These are phyloP conservation scores for Scleroderma bovista DNA, from an alignment of 768 basidiomycete species.

Conservation along the genomic window DNA sequence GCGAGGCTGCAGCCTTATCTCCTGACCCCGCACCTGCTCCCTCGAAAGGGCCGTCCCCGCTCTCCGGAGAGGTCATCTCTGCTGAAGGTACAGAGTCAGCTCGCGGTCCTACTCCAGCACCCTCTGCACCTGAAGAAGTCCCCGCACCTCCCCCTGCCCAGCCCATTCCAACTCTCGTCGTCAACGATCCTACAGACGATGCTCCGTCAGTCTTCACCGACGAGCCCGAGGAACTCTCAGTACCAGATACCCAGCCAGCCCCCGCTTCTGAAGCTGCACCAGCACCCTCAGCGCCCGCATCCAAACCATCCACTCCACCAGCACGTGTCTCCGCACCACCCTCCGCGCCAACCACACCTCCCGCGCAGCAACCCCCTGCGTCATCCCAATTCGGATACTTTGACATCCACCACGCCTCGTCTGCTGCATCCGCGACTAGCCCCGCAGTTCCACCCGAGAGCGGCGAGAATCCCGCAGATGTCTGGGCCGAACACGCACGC, in stretches of 20 bases:
- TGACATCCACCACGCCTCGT: conserved; percentile 21
- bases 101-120: conserved; percentile 11
- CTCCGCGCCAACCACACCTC: conserved; percentile 12
- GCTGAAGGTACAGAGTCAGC: conserved; percentile 12
- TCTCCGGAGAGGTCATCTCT: conserved; percentile 28
- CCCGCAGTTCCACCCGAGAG: too few relatives aligned
- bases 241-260: conserved; percentile 3
- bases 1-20: conserved; percentile 44
- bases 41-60: conserved; percentile 38
- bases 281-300: conserved; percentile 11
- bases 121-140: conserved; percentile 13
- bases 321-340: conserved; percentile 13
- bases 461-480: conserved; percentile 17
- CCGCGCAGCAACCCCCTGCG: neutral
- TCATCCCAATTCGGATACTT: conserved; percentile 21
- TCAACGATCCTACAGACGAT: conserved; percentile 15
- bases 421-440: conserved; percentile 10
- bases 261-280: conserved; percentile 10
- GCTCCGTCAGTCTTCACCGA: conserved; percentile 45
- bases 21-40: conserved; percentile 21
- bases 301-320: conserved; percentile 12
- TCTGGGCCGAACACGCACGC: conserved; percentile 23
- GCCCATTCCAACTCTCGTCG: conserved; percentile 6
- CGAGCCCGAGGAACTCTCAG: conserved; percentile 36
- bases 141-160: conserved; percentile 10